phyloP scores from a whole-genome alignment of 2,329 filamentous ascomycete genomes.

The Chrysosporium keratinophilum region DNA sequence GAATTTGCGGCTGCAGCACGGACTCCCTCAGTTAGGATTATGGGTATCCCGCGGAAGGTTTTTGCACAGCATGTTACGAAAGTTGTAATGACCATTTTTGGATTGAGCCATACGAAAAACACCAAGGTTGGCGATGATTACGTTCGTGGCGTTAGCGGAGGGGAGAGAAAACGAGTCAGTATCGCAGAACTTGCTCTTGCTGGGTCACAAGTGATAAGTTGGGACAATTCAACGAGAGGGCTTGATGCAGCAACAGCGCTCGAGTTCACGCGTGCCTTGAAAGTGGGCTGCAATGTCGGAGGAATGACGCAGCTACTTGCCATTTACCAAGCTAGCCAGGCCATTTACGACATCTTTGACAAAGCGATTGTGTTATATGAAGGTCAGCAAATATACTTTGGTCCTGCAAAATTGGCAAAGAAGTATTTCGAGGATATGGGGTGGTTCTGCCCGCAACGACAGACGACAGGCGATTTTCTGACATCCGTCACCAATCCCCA shows the following conservation, averaged over 20 bases:
- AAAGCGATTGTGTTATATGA: conserved; percentile 66
- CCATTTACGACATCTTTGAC: conserved; percentile 55
- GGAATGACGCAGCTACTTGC: conserved; percentile 46
- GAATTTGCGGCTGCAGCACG: conserved; percentile 46
- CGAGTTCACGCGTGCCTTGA: conserved; percentile 47
- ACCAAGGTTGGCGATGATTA: conserved; percentile 48
- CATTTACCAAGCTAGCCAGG: conserved; percentile 47
- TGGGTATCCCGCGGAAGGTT: conserved; percentile 37
- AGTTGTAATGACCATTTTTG: conserved; percentile 34
- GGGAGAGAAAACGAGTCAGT: conserved; percentile 51
- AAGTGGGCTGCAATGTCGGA: conserved; percentile 41
- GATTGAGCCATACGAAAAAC: conserved; percentile 34
- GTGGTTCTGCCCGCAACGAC: conserved; percentile 55
- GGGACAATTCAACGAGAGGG: conserved; percentile 44
- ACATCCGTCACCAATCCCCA: conserved; percentile 57
- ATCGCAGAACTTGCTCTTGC: conserved; percentile 33
- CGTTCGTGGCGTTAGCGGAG: conserved; percentile 52
- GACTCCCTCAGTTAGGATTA: conserved; percentile 35
- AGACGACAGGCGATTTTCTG: conserved; percentile 60
- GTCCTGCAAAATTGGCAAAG: conserved; percentile 49
- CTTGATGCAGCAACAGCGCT: conserved; percentile 49
- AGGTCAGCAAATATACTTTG: conserved; percentile 68
- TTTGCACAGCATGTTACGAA: conserved; percentile 33
- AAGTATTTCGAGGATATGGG: conserved; percentile 59
- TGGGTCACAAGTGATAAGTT: conserved; percentile 27